These are phyloP conservation scores for Pythium guiyangense DNA, from an alignment of 352 stramenopile genomes.

Conservation along the genomic window DNA sequence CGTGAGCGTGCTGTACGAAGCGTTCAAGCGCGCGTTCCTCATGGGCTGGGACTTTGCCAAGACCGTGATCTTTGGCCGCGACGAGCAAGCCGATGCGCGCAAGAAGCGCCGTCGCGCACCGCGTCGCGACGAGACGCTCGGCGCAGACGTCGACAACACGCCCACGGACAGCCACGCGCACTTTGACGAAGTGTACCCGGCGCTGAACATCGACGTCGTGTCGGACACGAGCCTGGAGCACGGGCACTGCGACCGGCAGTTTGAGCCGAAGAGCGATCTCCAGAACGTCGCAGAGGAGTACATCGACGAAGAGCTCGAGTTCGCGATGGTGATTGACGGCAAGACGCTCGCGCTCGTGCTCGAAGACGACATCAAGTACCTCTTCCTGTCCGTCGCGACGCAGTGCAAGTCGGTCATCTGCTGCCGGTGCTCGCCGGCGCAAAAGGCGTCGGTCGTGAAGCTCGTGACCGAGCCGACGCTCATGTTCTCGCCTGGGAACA, in stretches of 20 bases:
- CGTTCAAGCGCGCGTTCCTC: constrained; percentile 60
- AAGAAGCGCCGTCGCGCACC: constrained; percentile 61
- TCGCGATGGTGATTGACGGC: constrained; percentile 78
- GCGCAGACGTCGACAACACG: constrained; percentile 19
- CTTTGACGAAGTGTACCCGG: constrained; percentile 73
- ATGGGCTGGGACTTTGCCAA: constrained; percentile 70
- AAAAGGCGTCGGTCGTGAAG: constrained; percentile 85
- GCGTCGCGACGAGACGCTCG: constrained; percentile 40
- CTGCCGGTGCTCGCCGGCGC: constrained; percentile 78
- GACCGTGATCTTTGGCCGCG: constrained; percentile 59
- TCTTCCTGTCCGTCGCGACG: constrained; percentile 47
- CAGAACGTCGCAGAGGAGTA: constrained; percentile 37
- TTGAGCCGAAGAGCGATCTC: constrained; percentile 53
- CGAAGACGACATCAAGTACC: constrained; percentile 77
- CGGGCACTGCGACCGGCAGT: constrained; percentile 55
- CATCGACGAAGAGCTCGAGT: constrained; percentile 78
- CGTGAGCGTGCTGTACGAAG: constrained; percentile 71
- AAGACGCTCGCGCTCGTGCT: constrained; percentile 69
- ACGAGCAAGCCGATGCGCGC: constrained; percentile 60
- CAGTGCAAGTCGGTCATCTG: constrained; percentile 87
- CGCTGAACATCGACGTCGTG: constrained; percentile 41
- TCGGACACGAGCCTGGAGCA: constrained; percentile 54
- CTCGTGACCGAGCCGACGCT: constrained; percentile 69
- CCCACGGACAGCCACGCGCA: constrained; percentile 32
- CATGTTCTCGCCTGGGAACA: constrained; percentile 87